Percentiles rank a stretch among this genome's conserved stretches.
Conservation (phyloP, 2,329 filamentous ascomycete species). For the Aspergillus pseudoglaucus region DNA sequence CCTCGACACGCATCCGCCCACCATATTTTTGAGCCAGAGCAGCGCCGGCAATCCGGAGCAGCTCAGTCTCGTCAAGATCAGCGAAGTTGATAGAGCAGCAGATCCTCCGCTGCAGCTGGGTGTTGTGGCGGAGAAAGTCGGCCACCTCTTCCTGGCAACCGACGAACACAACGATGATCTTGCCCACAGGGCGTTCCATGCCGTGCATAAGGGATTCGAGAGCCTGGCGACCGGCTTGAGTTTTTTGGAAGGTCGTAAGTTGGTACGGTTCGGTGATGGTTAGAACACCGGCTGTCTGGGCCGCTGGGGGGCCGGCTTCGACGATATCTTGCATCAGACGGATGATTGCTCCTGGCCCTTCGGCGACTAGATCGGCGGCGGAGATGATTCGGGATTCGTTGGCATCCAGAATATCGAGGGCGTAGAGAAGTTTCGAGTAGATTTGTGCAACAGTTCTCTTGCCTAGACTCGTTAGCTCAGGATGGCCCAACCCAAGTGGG, state of each 20-base stretch:
- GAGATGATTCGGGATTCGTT: slow-evolving; percentile 8
- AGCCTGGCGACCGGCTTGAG: slow-evolving; percentile 3
- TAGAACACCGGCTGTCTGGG: slow-evolving; percentile 9
- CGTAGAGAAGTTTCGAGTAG: slow-evolving; percentile 15
- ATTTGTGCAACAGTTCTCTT: slow-evolving; percentile 13
- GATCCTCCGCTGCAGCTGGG: slow-evolving; percentile 8
- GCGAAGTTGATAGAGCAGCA: slow-evolving; percentile 13
- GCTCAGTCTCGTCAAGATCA: slow-evolving; percentile 10
- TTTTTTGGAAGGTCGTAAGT: slow-evolving; percentile 1
- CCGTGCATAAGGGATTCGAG: slow-evolving; percentile 9
- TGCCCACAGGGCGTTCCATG: slow-evolving; percentile 9
- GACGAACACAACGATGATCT: slow-evolving; percentile 12
- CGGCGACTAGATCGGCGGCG: slow-evolving; percentile 9
- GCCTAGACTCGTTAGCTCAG: slow-evolving; percentile 1
- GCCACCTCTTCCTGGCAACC: slow-evolving; percentile 6
- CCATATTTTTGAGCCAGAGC: slow-evolving; percentile 8
- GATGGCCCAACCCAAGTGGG: not conserved
- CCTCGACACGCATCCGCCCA: slow-evolving; percentile 16
- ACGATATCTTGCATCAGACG: slow-evolving; percentile 8
- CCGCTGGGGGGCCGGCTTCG: slow-evolving; percentile 1
- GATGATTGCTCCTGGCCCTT: slow-evolving; percentile 5
- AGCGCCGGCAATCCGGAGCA: slow-evolving; percentile 3
- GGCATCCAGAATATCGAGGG: slow-evolving; percentile 11
- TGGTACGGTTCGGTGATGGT: slow-evolving; percentile 11
- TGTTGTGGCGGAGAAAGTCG: slow-evolving; percentile 8